Conservation (phyloP, 768 basidiomycete species). For the Dentipellis fragilis region DNA sequence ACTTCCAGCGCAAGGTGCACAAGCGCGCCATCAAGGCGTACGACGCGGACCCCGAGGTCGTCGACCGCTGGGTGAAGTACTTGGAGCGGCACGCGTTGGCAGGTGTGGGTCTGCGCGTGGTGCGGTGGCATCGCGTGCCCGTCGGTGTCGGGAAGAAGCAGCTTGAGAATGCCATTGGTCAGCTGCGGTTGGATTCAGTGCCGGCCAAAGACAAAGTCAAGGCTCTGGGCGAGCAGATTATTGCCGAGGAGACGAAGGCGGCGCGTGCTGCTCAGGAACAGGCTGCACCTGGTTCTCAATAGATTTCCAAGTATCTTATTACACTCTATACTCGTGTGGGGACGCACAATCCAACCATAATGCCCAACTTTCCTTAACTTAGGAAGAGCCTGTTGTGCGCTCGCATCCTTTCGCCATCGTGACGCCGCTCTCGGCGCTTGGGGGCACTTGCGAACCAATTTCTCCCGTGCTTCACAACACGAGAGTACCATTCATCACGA, state of each 20-base stretch:
- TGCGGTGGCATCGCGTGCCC: constrained; percentile 64
- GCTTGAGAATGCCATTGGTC: constrained; percentile 25
- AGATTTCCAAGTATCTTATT: no score
- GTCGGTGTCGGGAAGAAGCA: constrained; percentile 37
- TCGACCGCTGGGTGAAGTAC: constrained; percentile 76
- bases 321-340: no score
- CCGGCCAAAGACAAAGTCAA: constrained; percentile 24
- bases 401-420: no score
- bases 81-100: constrained; percentile 63
- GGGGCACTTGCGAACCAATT: no score
- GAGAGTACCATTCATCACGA: no score
- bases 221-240: constrained; percentile 21
- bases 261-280: neutral
- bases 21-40: constrained; percentile 84
- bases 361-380: no score
- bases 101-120: constrained; percentile 81
- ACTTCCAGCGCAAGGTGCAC: constrained; percentile 80
- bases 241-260: constrained; percentile 21
- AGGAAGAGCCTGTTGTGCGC: no score
- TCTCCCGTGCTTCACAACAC: no score
- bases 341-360: no score
- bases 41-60: constrained; percentile 72
- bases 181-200: constrained; percentile 22
- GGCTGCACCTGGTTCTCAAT: no score
- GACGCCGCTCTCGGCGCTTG: no score